Evolutionary conservation across 1,284 basidiomycete species (phyloP).

Genomic region (Agaricales sp.): DNA sequence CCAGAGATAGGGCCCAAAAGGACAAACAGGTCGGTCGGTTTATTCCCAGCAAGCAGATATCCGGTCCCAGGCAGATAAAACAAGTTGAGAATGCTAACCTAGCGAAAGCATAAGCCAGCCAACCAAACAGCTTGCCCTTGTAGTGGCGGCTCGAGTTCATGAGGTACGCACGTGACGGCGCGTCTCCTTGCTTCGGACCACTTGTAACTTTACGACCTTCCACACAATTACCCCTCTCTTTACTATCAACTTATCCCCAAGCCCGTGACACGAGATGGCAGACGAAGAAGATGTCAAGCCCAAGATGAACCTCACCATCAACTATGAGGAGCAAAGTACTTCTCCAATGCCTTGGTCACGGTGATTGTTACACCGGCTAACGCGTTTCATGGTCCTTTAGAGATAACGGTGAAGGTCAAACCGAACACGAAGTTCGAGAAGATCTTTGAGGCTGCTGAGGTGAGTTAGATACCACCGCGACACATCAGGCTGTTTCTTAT

Average conservation of each 20-base stretch:
- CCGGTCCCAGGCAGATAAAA: no score
- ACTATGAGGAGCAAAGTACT: slow-evolving; percentile 37
- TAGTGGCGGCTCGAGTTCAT: slow-evolving; percentile 15
- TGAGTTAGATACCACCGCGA: slow-evolving; percentile 19
- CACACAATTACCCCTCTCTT: no score
- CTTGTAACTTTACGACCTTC: no score
- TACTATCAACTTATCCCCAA: not conserved
- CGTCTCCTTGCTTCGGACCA: no score
- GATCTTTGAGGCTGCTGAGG: slow-evolving; percentile 57
- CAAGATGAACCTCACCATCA: slow-evolving; percentile 48
- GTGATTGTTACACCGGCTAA: no score
- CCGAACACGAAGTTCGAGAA: slow-evolving; percentile 51
- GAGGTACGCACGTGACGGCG: not conserved
- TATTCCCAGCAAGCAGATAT: no score
- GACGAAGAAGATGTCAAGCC: slow-evolving; percentile 60
- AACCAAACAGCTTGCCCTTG: slow-evolving; percentile 48
- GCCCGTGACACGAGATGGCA: slow-evolving; percentile 29
- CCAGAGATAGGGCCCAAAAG: no score
- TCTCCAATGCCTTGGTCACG: not conserved
- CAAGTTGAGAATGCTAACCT: slow-evolving; percentile 37
- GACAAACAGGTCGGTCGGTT: no score
- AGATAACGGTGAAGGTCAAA: slow-evolving; percentile 57
- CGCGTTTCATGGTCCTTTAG: slow-evolving; percentile 19
- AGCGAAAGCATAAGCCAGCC: slow-evolving; percentile 72
- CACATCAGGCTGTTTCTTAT: slow-evolving; percentile 1